phyloP scores from a whole-genome alignment of 805 yeast genomes.

The Zygoascus flipseniorum region DNA sequence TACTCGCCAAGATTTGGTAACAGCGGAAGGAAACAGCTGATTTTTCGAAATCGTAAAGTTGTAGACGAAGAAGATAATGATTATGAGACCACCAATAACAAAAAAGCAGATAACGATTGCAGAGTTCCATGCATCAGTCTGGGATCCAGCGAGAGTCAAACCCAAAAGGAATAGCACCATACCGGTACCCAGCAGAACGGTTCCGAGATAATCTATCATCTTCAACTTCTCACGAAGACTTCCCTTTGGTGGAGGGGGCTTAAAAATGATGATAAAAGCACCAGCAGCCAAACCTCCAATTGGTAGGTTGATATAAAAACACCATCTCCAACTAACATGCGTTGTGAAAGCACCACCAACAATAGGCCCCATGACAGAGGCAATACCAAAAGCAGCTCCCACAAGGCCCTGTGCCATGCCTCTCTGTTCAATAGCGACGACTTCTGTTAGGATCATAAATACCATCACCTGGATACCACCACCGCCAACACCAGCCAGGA shows the following conservation, averaged over 20 bases:
- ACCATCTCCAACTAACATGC: slow-evolving; percentile 43
- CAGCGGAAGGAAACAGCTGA: slow-evolving; percentile 24
- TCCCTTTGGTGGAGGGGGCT: slow-evolving; percentile 35
- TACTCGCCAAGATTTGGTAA: slow-evolving; percentile 6
- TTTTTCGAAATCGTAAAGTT: slow-evolving; percentile 33
- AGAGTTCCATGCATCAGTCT: slow-evolving; percentile 40
- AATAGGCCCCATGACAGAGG: slow-evolving; percentile 47
- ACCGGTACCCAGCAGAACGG: slow-evolving; percentile 24
- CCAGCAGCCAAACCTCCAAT: slow-evolving; percentile 27
- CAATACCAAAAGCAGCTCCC: slow-evolving; percentile 21
- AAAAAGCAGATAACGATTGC: slow-evolving; percentile 40
- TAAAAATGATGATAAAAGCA: slow-evolving; percentile 17
- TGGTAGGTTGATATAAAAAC: slow-evolving; percentile 44
- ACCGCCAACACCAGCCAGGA: slow-evolving; percentile 81
- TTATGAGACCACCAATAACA: slow-evolving; percentile 34
- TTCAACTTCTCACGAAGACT: slow-evolving; percentile 33
- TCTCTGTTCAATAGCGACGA: slow-evolving; percentile 65
- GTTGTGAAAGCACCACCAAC: slow-evolving; percentile 44
- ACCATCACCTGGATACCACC: slow-evolving; percentile 75
- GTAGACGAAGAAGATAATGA: slow-evolving; percentile 31
- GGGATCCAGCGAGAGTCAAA: slow-evolving; percentile 44
- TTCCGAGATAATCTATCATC: slow-evolving; percentile 47
- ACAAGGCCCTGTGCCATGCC: slow-evolving; percentile 74
- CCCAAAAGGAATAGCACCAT: slow-evolving; percentile 43
- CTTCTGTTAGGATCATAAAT: slow-evolving; percentile 67